Base-by-base conservation (phyloP, 2,329 filamentous ascomycete species). In the Colletotrichum sp. region DNA sequence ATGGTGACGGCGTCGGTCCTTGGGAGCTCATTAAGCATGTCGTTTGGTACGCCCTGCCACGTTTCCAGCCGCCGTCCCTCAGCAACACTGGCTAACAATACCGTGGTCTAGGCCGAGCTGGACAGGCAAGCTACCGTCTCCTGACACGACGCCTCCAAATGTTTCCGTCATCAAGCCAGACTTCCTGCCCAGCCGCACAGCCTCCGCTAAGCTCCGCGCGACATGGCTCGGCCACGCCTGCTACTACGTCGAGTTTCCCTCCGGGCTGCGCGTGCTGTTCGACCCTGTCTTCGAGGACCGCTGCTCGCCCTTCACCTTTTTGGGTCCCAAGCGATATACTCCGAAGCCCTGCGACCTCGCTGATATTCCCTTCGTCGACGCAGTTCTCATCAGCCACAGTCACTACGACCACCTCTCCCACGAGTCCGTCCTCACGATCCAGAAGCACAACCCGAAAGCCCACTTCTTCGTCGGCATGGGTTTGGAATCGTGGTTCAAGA, bases 151-250 rank as follows among this genome's bases (percentile, higher is more conserved):
- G 12, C 89, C 90, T 28, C 91, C 93, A 12, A 92, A 92, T 0
- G 92, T 97, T 13, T 86, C 91, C 4, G 91, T 96, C 21, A 90
- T 89, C 72, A 90, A 90, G 77, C 95, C 95, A 0, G 81, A 88
- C 6, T 96, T 96, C 84, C 88, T 95, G 12, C 85, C 91, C 2
- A 87, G 87, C 16, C 91, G 95, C 71, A 85, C 89, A 6, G 91
- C 90, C 15, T 86, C 85, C 15, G 80, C 84, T 21, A 88, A 90
- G 55, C 89, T 99, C 28, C 92, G 96, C 70, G 95, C 96, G 39
- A 99, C 96, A 55, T 98, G 96, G 96, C 92, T 99, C 4, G 96
- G 96, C 44, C 96, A 99, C 84, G 96, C 96, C 5, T 98, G 96
- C 87, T 98, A 96, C 87, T 96, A 95, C 81, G 92, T 98, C 79